Conservation (phyloP, 2,329 filamentous ascomycete genomes). For the Knoxdaviesia proteae region DNA sequence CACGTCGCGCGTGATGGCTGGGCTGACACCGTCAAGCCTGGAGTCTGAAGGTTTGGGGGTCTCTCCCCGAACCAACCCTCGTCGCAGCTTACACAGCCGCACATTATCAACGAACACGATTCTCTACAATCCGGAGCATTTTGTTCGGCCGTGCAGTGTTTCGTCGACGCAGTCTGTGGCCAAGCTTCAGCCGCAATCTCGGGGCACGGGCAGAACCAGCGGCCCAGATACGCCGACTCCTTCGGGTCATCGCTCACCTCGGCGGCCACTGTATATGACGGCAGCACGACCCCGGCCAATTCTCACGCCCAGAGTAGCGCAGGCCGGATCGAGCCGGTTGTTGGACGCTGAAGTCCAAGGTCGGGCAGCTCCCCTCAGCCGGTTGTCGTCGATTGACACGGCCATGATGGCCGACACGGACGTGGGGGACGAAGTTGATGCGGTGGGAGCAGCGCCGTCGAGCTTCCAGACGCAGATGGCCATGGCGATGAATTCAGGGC, state of each 20-base stretch:
- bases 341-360: constrained; percentile 22
- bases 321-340: constrained; percentile 14
- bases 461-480: constrained; percentile 71
- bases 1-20: too few species aligned
- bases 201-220: constrained; percentile 16
- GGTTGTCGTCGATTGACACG: constrained; percentile 45
- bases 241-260: constrained; percentile 23
- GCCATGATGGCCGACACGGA: constrained; percentile 55
- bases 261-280: constrained; percentile 19
- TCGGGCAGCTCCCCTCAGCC: constrained; percentile 27
- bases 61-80: constrained; percentile 12
- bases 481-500: constrained; percentile 38
- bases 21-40: not conserved
- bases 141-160: constrained; percentile 15
- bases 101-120: constrained; percentile 69
- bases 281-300: constrained; percentile 36
- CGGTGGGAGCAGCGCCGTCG: constrained; percentile 43
- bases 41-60: not conserved
- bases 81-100: constrained; percentile 37
- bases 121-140: constrained; percentile 51
- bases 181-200: constrained; percentile 5
- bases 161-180: constrained; percentile 21
- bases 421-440: constrained; percentile 32
- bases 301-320: constrained; percentile 16
- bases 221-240: constrained; percentile 17